Percentiles rank a stretch among this genome's conserved stretches.
Evolutionary conservation across 345 rosid genomes (phyloP).

Genomic region (Microcos paniculata): DNA sequence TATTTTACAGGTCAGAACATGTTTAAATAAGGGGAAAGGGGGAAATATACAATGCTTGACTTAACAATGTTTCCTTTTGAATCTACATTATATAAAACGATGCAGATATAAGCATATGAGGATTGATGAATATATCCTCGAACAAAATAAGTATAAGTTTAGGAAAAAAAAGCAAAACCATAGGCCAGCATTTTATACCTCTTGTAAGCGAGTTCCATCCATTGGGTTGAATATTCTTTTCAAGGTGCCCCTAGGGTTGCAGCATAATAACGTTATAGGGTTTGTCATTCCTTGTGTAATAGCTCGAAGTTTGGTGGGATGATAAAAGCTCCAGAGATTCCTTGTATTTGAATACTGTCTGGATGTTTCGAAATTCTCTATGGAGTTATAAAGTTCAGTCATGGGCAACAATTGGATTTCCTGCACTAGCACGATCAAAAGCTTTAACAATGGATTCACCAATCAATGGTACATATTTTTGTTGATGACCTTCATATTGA

Average conservation of each 20-base stretch:
- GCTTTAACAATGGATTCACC: not conserved
- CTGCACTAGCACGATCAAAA: not conserved
- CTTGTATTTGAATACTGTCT: too few species aligned
- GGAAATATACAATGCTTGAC: not conserved
- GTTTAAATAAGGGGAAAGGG: not conserved
- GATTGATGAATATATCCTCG: not conserved
- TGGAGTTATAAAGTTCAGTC: not conserved
- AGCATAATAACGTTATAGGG: not conserved
- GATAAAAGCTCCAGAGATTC: not conserved
- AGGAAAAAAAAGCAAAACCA: conserved; percentile 2
- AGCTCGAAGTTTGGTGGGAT: not conserved
- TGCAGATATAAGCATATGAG: not conserved
- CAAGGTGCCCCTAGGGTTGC: conserved; percentile 89
- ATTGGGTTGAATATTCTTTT: conserved; percentile 87
- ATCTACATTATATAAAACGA: not conserved
- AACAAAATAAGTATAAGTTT: not conserved
- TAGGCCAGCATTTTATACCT: conserved; percentile 43
- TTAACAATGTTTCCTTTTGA: not conserved
- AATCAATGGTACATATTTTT: not conserved
- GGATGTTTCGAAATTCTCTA: not conserved
- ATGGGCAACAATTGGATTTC: too few species aligned
- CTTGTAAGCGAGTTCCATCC: conserved; percentile 89
- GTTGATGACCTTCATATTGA: too few species aligned
- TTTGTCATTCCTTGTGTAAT: not conserved
- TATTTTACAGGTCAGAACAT: not conserved